Evolutionary conservation across 176 grass and related monocot species (phyloP), one percentile per base, ranked within the genome.

Genomic region (Eremochloa ophiuroides): DNA sequence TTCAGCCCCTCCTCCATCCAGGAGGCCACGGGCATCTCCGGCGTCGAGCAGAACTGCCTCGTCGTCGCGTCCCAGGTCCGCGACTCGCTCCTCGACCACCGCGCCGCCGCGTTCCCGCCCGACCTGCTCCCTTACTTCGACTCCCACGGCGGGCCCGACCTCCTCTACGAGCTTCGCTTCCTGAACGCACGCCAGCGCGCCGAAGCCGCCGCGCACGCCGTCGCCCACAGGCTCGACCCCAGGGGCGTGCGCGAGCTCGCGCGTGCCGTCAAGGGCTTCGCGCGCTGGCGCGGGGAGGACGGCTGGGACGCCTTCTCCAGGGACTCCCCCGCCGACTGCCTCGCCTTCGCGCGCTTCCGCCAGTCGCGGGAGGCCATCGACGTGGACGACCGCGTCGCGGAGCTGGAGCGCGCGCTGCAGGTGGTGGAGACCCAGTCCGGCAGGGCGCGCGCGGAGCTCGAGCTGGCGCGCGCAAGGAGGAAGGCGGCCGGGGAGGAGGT

Each of bases 1-100:
- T 95, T 99, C 88, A 90, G 84, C 1, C 88, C 96, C 5, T 40
- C 93, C 40, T 95, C 96, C 66, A 91, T 98, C 76, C 88, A 98
- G 87, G 96, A 98, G 47, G 71, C 73, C 43, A 98, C 91, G 0
- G 88, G 91, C 59, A 91, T 98, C 72, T 47, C 88, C 12, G 87
- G 91, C 75, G 91, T 93, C 60, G 93, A 99, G 76, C 93, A 99
- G 77, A 99, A 99, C 80, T 6, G 82, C 84, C 69, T 95, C 33
- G 53, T 93, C 25, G 88, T 99, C 15, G 96, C 79, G 10, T 16
- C 72, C 31, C 91, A 99, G 82, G 93, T 99, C 69, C 88, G 85
- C 28, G 84, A 93, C 53, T 99, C 96, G 14, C 82, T 89, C 78
- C 76, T 99, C 47, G 7, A 81, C 26, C 50, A 42, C 15, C 7